Base-by-base conservation (phyloP, 2,329 filamentous ascomycete species). In the Arthrobotrys megalospora region DNA sequence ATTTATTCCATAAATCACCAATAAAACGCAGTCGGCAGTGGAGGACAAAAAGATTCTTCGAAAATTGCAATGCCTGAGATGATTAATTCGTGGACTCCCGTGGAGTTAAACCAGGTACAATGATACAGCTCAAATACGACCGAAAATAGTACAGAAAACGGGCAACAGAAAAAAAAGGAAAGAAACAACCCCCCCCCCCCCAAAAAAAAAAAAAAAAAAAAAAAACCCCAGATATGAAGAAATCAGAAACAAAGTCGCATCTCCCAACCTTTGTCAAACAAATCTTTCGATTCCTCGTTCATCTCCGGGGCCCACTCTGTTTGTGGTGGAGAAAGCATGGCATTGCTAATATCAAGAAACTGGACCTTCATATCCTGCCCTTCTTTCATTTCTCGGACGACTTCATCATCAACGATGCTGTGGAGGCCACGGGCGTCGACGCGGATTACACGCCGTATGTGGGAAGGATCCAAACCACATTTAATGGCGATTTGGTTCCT, bases 331-430 rank as follows among this genome's bases (percentile, higher is more conserved):
- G 81, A 82, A 80, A 12, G 82, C 77, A 43, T 82, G 84, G 64
- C 86, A 83, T 62, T 85, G 83, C 71, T 85, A 52, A 92, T 87
- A 81, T 96, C 91, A 72, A 92, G 88, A 75, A 91, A 89, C 81
- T 91, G 90, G 48, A 89, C 88, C 43, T 88, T 86, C 91, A 98
- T 96, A 82, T 97, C 95, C 84, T 98, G 93, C 36, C 94, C 94
- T 85, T 99, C 96, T 1, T 90, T 89, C 65, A 98, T 87, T 83
- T 95, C 92, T 52, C 89, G 89, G 36, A 98, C 89, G 58, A 96
- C 91, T 80, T 97, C 94, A 82, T 98, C 94, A 82, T 98, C 96
- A 81, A 98, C 88, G 82, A 96, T 90, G 69, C 98, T 90, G 82
- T 94, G 90, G 0, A 97, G 85, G 0, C 93, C 93, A 80, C 90